A percentile compares a stretch with the other conserved stretches of the same genome.
phyloP scores from a whole-genome alignment of 306 rosid genomes.

The Quercus dentata region DNA sequence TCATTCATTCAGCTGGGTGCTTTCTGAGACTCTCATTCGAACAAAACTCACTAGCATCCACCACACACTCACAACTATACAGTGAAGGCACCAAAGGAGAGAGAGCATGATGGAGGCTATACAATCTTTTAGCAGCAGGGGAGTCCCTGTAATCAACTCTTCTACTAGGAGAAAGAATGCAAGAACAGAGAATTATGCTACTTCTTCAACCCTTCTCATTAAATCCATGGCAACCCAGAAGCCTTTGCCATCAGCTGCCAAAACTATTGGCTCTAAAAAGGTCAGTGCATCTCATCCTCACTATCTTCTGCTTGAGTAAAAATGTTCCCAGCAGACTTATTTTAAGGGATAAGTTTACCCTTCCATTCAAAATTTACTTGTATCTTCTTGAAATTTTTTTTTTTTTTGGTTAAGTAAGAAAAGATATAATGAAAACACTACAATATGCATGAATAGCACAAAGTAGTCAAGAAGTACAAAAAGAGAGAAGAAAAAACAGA shows the following conservation, averaged over 20 bases:
- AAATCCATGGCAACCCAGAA: conserved; percentile 77
- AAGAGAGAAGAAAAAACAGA: no score
- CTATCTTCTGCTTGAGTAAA: neutral
- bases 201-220: conserved; percentile 40
- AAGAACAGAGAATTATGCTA: neutral
- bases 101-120: conserved; percentile 40
- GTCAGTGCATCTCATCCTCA: conserved; percentile 28
- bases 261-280: conserved; percentile 61
- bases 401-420: no score
- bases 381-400: no score
- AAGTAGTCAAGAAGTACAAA: no score
- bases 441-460: no score
- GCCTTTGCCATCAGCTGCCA: conserved; percentile 50
- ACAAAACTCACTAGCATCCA: neutral
- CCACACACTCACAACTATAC: neutral
- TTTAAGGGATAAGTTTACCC: neutral
- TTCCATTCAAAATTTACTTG: neutral
- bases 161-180: conserved; percentile 6
- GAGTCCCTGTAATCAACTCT: conserved; percentile 22
- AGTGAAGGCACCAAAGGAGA: neutral
- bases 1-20: conserved; percentile 19
- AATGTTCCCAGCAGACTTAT: neutral
- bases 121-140: conserved; percentile 37
- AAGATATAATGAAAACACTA: no score
- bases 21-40: neutral